A percentile compares a stretch with the other conserved stretches of the same genome.
Evolutionary conservation across 805 yeast genomes (phyloP).

Genomic region (Tetrapisispora iriomotensis): DNA sequence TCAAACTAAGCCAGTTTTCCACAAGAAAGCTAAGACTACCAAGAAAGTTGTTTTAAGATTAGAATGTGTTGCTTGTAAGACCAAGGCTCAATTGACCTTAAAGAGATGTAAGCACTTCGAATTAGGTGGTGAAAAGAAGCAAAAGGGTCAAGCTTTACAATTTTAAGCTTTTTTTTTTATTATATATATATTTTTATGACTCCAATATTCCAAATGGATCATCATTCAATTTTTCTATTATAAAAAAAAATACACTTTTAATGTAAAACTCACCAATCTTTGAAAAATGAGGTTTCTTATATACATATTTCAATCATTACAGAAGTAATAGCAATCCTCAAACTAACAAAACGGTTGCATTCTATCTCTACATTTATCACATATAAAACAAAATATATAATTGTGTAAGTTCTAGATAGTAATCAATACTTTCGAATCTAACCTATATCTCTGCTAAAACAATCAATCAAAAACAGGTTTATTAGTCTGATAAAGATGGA

Average conservation of each 20-base stretch:
- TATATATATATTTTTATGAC: neutral
- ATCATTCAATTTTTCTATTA: too few species aligned
- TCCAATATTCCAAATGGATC: neutral
- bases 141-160: constrained; percentile 99
- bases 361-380: constrained; percentile 1
- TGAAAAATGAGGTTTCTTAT: too few species aligned
- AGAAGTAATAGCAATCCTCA: too few species aligned
- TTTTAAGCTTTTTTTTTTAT: constrained; percentile 48
- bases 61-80: constrained; percentile 97
- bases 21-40: constrained; percentile 99
- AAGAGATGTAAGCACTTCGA: constrained; percentile 99
- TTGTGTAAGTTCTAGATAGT: constrained; percentile 3
- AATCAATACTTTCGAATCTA: constrained; percentile 5
- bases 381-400: constrained; percentile 2
- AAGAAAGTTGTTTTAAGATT: constrained; percentile 99
- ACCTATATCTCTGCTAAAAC: too few species aligned
- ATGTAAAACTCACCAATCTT: constrained; percentile 1
- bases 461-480: too few species aligned
- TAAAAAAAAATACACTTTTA: neutral
- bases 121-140: constrained; percentile 99
- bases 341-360: constrained; percentile 6
- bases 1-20: constrained; percentile 99
- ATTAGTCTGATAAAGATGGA: too few species aligned
- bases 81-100: constrained; percentile 94
- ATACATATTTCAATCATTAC: too few species aligned